Base-by-base conservation (phyloP, 202 grass and related monocot species). In the Zizania palustris region DNA sequence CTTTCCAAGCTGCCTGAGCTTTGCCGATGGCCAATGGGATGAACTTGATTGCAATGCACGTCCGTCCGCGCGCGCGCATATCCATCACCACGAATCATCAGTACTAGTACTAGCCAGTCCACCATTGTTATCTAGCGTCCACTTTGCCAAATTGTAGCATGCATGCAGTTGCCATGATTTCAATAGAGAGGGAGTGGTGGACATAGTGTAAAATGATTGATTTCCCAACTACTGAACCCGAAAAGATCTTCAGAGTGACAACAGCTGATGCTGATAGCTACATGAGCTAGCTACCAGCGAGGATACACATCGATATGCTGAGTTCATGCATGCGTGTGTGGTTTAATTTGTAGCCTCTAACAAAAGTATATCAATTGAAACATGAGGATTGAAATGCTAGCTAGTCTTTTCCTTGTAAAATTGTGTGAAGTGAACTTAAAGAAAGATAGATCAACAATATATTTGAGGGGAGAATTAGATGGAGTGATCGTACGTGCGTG, bases 11-110 rank as follows among this genome's bases (percentile, higher is more conserved):
- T 37, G 10, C 45, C 11, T 20, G 28, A 28, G 34, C 73, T 73
- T 55, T 74, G 3, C 15, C 42, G 78, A 62, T 69, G 36, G 11
- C 60, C 79, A 73, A 73, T 82, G 61, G n/a, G 57, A 3, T 21
- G 16, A 60, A 18, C 33, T 78, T 72, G 67, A 72, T 77, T 87
- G n/a, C 41, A 21, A 16, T 20, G 49, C 78, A 86, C 84, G 48
- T 56, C 18, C 58, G 11, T 28, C 28, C 28, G 28, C 28, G 28
- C 28, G 2, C 28, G 2, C 2, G 2, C 2, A 28, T 12, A 69
- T 65, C 48, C 11, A 61, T 22, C 14, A 55, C 15, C 6, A 54
- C 5, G 5, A 28, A 44, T 65, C 49, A 19, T 46, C n/a, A n/a
- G n/a, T n/a, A n/a, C n/a, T n/a, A n/a, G n/a, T n/a, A n/a, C n/a